Conservation (phyloP, 2,329 filamentous ascomycete species). For the Aspergillus sp. region DNA sequence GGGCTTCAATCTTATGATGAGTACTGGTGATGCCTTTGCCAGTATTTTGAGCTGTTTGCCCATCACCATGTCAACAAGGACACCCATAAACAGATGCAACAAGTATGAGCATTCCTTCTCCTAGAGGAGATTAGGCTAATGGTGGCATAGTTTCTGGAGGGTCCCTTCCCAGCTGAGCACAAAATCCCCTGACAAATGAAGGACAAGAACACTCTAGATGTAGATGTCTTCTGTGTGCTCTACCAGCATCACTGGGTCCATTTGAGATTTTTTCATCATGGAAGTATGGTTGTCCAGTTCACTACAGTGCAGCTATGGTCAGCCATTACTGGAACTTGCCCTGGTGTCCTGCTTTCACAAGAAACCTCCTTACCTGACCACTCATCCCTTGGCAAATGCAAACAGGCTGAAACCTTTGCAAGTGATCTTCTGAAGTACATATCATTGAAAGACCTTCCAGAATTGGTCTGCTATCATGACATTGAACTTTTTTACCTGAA, state of each 20-base stretch:
- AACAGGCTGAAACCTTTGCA: constrained; percentile 8
- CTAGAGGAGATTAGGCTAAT: neutral
- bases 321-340: constrained; percentile 15
- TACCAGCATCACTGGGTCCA: constrained; percentile 19
- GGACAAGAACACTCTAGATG: constrained; percentile 15
- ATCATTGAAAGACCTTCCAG: constrained; percentile 12
- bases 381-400: constrained; percentile 9
- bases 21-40: constrained; percentile 8
- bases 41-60: constrained; percentile 9
- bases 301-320: constrained; percentile 16
- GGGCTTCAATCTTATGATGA: constrained; percentile 9
- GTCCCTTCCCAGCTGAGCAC: constrained; percentile 10
- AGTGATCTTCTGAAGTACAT: constrained; percentile 18
- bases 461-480: constrained; percentile 16
- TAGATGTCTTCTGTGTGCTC: constrained; percentile 15
- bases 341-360: constrained; percentile 16
- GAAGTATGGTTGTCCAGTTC: constrained; percentile 17
- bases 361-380: constrained; percentile 8
- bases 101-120: constrained; percentile 7
- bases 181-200: constrained; percentile 12
- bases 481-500: constrained; percentile 20
- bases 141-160: constrained; percentile 16
- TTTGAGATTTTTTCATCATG: constrained; percentile 15
- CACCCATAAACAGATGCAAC: constrained; percentile 16
- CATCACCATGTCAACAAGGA: constrained; percentile 11